Conservation (phyloP, 768 basidiomycete genomes). For the Dendrothele bispora region DNA sequence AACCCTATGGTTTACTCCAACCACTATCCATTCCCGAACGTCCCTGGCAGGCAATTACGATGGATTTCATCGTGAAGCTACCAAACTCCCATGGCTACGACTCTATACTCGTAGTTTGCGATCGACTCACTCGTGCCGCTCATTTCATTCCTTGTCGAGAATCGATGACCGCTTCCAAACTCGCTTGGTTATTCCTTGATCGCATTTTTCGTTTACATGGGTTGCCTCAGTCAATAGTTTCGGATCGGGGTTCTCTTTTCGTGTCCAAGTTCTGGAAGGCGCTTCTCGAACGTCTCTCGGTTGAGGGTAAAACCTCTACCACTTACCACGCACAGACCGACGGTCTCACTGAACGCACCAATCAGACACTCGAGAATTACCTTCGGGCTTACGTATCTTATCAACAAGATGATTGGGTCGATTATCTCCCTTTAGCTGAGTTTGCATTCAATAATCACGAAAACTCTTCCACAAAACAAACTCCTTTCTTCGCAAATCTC, state of each 20-base stretch:
- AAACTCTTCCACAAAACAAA: constrained; percentile 30
- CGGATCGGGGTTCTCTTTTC: constrained; percentile 32
- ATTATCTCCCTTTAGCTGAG: constrained; percentile 39
- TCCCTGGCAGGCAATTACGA: constrained; percentile 38
- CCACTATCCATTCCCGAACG: constrained; percentile 33
- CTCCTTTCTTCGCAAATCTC: constrained; percentile 39
- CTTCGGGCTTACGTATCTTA: constrained; percentile 33
- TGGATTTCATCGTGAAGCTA: constrained; percentile 44
- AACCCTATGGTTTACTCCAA: constrained; percentile 35
- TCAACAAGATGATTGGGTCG: constrained; percentile 44
- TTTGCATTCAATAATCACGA: constrained; percentile 39
- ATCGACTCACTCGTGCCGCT: constrained; percentile 37
- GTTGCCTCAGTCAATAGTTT: constrained; percentile 30
- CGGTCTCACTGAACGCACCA: constrained; percentile 37
- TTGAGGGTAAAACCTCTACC: constrained; percentile 26
- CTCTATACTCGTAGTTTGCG: constrained; percentile 35
- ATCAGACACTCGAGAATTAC: constrained; percentile 34
- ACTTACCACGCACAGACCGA: constrained; percentile 47
- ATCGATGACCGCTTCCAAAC: constrained; percentile 24
- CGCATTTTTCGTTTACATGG: constrained; percentile 34
- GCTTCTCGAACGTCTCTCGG: constrained; percentile 5
- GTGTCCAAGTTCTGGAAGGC: constrained; percentile 30
- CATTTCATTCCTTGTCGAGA: constrained; percentile 40
- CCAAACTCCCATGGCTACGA: constrained; percentile 36
- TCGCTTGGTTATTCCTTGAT: constrained; percentile 34